Percentiles rank a stretch among this genome's conserved stretches.
phyloP scores from a whole-genome alignment of 2,329 filamentous ascomycete genomes.

The Calonectria ilicicola region DNA sequence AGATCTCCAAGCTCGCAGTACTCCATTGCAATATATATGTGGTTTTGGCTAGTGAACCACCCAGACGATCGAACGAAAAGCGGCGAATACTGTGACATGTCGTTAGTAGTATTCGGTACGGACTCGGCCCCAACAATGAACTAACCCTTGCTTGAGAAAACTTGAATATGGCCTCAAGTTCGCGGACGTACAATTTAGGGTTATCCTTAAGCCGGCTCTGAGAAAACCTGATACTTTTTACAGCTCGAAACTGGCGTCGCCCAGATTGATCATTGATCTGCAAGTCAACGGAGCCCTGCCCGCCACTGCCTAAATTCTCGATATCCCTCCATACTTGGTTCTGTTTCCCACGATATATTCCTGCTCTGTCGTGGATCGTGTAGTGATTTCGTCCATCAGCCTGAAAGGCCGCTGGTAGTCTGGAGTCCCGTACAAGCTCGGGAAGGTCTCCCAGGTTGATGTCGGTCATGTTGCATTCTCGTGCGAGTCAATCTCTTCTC shows the following conservation, averaged over 20 bases:
- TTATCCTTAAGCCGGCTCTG: not conserved
- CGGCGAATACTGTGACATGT: not conserved
- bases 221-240: not conserved
- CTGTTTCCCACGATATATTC: not conserved
- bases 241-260: not conserved
- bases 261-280: not conserved
- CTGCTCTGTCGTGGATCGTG: not conserved
- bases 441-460: not conserved
- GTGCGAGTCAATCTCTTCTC: too few relatives aligned
- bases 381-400: not conserved
- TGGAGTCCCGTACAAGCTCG: not conserved
- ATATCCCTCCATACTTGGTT: not conserved
- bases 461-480: not conserved
- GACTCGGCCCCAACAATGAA: not conserved
- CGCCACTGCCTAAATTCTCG: not conserved
- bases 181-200: not conserved
- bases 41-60: not conserved
- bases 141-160: not conserved
- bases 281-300: not conserved
- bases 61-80: not conserved
- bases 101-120: not conserved
- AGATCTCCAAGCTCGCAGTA: not conserved
- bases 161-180: not conserved
- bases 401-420: not conserved
- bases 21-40: conserved; percentile 8